phyloP scores from a whole-genome alignment of 169 alveolate species.

The Eimeria falciformis region DNA sequence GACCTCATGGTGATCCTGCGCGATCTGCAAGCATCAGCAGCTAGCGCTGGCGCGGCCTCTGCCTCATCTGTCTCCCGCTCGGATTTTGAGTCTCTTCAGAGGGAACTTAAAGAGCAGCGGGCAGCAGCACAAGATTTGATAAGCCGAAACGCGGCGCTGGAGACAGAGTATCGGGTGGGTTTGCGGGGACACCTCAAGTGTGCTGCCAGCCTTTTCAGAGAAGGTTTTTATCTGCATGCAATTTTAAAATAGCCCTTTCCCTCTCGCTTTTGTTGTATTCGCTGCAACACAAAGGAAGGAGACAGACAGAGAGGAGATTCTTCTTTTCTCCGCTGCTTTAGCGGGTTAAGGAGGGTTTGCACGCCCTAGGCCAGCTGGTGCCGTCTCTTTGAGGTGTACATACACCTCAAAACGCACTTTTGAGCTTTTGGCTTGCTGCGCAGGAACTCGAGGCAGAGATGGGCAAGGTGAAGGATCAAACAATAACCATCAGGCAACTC shows the following conservation, averaged over 20 bases:
- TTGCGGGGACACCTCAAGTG: not conserved
- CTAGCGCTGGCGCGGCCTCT: not conserved
- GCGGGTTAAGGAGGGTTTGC: no score
- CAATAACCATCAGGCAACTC: constrained; percentile 60
- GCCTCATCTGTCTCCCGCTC: not conserved
- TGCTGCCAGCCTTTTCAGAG: not conserved
- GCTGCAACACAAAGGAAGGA: no score
- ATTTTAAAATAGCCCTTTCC: no score
- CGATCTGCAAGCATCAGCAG: constrained; percentile 16
- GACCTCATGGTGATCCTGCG: constrained; percentile 26
- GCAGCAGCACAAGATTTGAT: constrained; percentile 2
- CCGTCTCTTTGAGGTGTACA: no score
- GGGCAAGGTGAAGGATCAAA: constrained; percentile 24
- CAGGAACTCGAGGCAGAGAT: constrained; percentile 60
- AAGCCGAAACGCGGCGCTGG: not conserved
- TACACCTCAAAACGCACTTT: not conserved
- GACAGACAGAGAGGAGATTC: no score
- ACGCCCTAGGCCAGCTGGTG: no score
- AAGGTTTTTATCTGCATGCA: not conserved
- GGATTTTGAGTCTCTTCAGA: not conserved
- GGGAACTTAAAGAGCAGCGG: not conserved
- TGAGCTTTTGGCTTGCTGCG: not conserved
- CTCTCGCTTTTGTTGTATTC: no score
- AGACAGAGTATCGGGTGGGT: not conserved
- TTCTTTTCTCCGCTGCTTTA: no score